Percentiles rank a stretch among this genome's conserved stretches.
Evolutionary conservation across 2,329 filamentous ascomycete species (phyloP).

Genomic region (Fusarium oligoseptatum): DNA sequence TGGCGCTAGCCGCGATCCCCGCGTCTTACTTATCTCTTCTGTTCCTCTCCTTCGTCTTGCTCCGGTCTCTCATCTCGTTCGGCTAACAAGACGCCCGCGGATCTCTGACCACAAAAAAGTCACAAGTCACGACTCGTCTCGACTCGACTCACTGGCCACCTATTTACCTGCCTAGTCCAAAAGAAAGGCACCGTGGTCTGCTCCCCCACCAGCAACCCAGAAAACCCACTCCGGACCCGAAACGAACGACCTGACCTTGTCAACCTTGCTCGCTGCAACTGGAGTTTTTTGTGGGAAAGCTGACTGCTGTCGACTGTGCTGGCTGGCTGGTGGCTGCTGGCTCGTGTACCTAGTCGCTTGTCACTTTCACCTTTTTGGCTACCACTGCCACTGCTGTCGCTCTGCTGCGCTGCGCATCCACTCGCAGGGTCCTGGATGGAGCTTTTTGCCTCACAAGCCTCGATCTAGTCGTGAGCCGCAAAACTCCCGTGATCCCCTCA

Average conservation of each 20-base stretch:
- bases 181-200: not conserved
- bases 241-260: constrained; percentile 11
- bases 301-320: constrained; percentile 16
- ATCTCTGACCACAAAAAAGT: constrained; percentile 9
- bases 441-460: constrained; percentile 45
- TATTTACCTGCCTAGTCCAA: not conserved
- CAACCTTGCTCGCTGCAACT: constrained; percentile 23
- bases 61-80: not conserved
- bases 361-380: constrained; percentile 7
- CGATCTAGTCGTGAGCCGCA: constrained; percentile 44
- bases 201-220: constrained; percentile 6
- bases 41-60: constrained; percentile 9
- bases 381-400: not conserved
- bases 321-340: not conserved
- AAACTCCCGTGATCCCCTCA: constrained; percentile 46
- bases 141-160: constrained; percentile 2
- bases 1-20: constrained; percentile 46
- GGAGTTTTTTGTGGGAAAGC: constrained; percentile 23
- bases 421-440: constrained; percentile 45
- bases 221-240: constrained; percentile 3
- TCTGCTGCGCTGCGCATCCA: constrained; percentile 31
- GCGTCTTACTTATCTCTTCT: constrained; percentile 42
- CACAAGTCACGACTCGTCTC: not conserved
- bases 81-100: constrained; percentile 1
- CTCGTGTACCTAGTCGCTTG: constrained; percentile 15